Base-by-base conservation (phyloP, 2,329 filamentous ascomycete species). In the Neobulgaria alba region DNA sequence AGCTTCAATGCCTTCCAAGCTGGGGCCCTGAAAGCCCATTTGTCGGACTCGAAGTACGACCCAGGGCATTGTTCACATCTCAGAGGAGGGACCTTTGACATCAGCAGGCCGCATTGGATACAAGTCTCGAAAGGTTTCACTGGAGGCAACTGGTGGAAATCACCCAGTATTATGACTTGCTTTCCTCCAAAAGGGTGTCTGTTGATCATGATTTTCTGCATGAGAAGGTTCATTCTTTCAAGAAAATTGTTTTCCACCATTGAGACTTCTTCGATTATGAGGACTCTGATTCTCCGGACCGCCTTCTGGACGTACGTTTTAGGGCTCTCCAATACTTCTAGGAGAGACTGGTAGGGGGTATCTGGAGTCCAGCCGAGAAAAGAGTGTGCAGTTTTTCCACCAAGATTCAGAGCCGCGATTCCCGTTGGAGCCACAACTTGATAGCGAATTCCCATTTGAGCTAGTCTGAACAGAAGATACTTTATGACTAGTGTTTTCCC, bases 201-300 rank as follows among this genome's bases (percentile, higher is more conserved):
- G 9, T n/a, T 39, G 1, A 23, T n/a, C 18, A 45, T 20, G 14
- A 52, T 34, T 5, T 36, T 10, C 14, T 52, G 46, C 12, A 57
- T 18, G n/a, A 52, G 35, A 2, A 50, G 12, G 32, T 52, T 50
- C 29, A 57, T 38, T 1, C 53, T 39, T 36, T 57, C 52, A 8
- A 57, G 32, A 17, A 56, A 50, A 29, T 52, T 48, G 20, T 50
- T 54, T 12, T 57, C 54, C 4, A 56, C 51, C 55, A 58, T 58
- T 2, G 54, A 57, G 2, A 57, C 48, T 20, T 58, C 56, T 33
- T 58, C 54, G 5, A 58, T 42, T 3, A 57, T 48, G 0, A 58
- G 34, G 3, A 56, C 52, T 10, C 42, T 18, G 8, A 51, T 29
- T 3, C 17, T 33, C 7, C 14, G 10, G 10, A 50, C 43, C 3